phyloP scores from a whole-genome alignment of 345 rosid species.

The Syzygium grande region DNA sequence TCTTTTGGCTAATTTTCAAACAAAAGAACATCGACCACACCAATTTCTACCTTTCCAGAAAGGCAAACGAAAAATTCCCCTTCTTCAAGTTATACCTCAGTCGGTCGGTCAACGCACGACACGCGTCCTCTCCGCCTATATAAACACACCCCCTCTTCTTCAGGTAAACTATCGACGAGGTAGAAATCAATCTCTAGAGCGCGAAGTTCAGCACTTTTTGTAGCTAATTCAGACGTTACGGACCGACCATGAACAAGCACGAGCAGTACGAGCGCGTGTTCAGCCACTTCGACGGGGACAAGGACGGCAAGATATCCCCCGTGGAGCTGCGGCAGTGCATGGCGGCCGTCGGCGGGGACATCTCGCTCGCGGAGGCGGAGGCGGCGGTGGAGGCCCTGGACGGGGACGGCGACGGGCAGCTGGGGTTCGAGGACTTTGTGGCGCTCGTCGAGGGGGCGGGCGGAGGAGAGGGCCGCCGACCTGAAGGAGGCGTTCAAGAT shows the following conservation, averaged over 20 bases:
- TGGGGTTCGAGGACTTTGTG: slow-evolving; percentile 47
- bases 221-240: no score
- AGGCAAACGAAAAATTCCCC: background rate
- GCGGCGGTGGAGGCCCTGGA: slow-evolving; percentile 13
- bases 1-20: background rate
- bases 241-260: background rate
- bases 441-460: slow-evolving; percentile 35
- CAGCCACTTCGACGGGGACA: slow-evolving; percentile 29
- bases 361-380: slow-evolving; percentile 18
- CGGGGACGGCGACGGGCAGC: slow-evolving; percentile 28
- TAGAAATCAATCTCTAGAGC: background rate
- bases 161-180: background rate
- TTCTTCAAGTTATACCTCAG: background rate
- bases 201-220: background rate
- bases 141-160: background rate
- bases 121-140: background rate
- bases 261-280: slow-evolving; percentile 32
- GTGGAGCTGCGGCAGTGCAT: slow-evolving; percentile 35
- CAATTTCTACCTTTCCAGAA: background rate
- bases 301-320: slow-evolving; percentile 41
- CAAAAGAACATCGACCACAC: fast-evolving
- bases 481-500: slow-evolving; percentile 46
- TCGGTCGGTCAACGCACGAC: slow-evolving; percentile 15
- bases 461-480: slow-evolving; percentile 36
- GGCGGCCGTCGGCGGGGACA: slow-evolving; percentile 22